Base-by-base conservation (phyloP, 352 stramenopile species). In the Phytophthora chlamydospora region DNA sequence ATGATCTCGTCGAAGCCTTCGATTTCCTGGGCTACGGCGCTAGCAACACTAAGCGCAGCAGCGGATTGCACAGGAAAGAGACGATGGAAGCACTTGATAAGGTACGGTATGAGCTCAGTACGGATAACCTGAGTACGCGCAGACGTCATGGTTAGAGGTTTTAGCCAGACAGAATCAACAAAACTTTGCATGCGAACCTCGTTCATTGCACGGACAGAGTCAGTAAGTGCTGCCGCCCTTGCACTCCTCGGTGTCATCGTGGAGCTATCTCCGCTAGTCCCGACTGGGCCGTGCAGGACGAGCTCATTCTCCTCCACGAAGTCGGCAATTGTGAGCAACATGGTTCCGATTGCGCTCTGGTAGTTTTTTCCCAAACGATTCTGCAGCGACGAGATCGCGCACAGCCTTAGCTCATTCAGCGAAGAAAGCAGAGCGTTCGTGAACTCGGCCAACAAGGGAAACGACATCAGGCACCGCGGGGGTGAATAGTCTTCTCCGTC, bases 401-500 rank as follows among this genome's bases (percentile, higher is more conserved):
- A 94, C 36, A 92, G 61, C 11, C 87, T 80, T n/a, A 97, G 69
- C 41, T 96, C 83, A 42, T 97, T 97, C 19, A 96, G 81, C 7
- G 83, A 92, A 19, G 75, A 65, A 2, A 97, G 56, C 21, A 97
- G 17, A 2, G 80, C 77, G 70, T 97, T 97, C 3, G 83, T 95
- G 41, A 94, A 89, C 57, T 94, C 84, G 0, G 88, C 89, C 40
- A 95, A 48, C 31, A 93, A 69, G n/a, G 89, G 89, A 58, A 93
- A 96, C 21, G 86, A 83, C 81, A 97, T 92, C 16, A 97, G 73
- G n/a, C 80, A 74, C 13, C 86, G 80, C 0, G 89, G 89, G 0
- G 89, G 85, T 10, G 81, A 78, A 54, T 83, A 88, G 44, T 87
- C 84, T 47, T 71, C 64, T n/a, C 46, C 54, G 24, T 66, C 51